Evolutionary conservation across 2,329 filamentous ascomycete species (phyloP).

Genomic region (Ceratocystis eucalypticola): DNA sequence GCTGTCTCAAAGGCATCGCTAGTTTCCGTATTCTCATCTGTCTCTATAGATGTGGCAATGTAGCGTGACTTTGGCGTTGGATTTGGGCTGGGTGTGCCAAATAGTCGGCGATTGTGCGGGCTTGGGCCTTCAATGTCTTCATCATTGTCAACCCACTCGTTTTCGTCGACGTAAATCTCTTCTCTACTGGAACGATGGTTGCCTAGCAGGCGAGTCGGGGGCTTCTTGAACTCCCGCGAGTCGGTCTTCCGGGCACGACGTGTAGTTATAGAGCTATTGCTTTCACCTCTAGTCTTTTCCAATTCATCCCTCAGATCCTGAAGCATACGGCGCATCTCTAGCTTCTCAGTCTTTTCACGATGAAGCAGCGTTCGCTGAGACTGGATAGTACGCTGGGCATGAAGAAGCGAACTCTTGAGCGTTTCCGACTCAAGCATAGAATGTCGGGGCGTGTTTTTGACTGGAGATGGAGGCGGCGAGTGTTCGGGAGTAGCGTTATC

Average conservation of each 20-base stretch:
- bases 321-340: conserved; percentile 86
- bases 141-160: conserved; percentile 79
- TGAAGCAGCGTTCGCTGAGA: conserved; percentile 90
- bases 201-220: conserved; percentile 57
- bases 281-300: conserved; percentile 51
- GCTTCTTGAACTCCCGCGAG: conserved; percentile 64
- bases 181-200: conserved; percentile 59
- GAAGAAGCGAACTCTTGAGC: conserved; percentile 80
- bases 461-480: conserved; percentile 77
- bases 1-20: conserved; percentile 53
- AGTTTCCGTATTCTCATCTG: conserved; percentile 48
- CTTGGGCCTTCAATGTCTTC: conserved; percentile 24
- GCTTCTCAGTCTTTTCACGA: conserved; percentile 95
- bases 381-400: conserved; percentile 93
- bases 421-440: conserved; percentile 91
- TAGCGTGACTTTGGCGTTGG: conserved; percentile 1
- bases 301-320: conserved; percentile 91
- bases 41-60: conserved; percentile 7
- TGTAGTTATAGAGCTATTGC: conserved; percentile 32
- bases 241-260: conserved; percentile 48
- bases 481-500: conserved; percentile 71
- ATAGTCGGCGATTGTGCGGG: conserved; percentile 12
- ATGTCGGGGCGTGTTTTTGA: conserved; percentile 76
- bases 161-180: conserved; percentile 66
- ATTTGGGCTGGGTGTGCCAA: conserved; percentile 17